Evolutionary conservation across 2,329 filamentous ascomycete genomes (phyloP).

Genomic region (Exophiala spinifera): DNA sequence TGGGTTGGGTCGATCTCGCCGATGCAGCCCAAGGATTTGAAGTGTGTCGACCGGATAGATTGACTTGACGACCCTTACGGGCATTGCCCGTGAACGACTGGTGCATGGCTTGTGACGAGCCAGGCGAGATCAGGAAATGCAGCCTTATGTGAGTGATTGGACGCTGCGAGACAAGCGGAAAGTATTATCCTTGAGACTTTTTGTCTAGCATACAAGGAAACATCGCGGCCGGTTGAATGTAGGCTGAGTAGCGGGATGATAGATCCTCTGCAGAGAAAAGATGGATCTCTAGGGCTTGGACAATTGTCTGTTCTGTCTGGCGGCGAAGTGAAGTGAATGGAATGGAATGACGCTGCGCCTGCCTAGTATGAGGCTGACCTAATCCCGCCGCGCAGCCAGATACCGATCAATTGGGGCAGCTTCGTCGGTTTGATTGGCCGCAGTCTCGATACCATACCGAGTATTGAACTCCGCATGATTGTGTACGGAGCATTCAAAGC

Average conservation of each 20-base stretch:
- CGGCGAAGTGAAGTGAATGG: background rate
- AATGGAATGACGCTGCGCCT: background rate
- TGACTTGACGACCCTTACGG: constrained; percentile 83
- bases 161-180: no score
- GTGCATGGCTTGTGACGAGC: constrained; percentile 62
- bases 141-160: no score
- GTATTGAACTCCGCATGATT: background rate
- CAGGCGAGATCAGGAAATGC: background rate
- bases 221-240: background rate
- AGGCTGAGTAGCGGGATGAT: no score
- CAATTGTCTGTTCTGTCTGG: background rate
- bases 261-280: no score
- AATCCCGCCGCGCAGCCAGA: background rate
- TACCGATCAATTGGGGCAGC: background rate
- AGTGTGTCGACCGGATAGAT: constrained; percentile 77
- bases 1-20: constrained; percentile 28
- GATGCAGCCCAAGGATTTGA: constrained; percentile 67
- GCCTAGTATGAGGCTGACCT: background rate
- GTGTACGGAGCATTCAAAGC: no score
- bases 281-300: no score
- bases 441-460: no score
- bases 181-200: no score
- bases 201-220: no score
- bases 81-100: constrained; percentile 86
- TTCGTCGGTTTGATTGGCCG: background rate